These are phyloP conservation scores for Vigna radiata DNA, from an alignment of 306 rosid species.

Conservation along the genomic window DNA sequence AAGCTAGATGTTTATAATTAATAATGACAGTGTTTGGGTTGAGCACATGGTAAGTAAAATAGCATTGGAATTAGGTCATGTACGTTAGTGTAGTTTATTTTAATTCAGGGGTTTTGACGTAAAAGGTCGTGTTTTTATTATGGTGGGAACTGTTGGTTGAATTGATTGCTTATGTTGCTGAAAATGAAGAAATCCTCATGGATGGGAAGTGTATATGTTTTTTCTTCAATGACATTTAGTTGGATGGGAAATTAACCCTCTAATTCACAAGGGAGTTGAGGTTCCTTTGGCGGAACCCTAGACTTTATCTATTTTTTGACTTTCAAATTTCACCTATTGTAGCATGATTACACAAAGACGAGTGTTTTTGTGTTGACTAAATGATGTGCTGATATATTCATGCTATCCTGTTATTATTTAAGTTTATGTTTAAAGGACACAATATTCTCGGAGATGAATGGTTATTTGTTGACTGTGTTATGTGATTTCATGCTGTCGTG, in stretches of 20 bases:
- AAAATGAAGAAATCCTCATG: not conserved
- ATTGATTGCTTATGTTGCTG: not conserved
- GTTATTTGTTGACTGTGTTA: not conserved
- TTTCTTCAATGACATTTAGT: slow-evolving; percentile 12
- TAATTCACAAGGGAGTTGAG: not conserved
- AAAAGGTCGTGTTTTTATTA: not conserved
- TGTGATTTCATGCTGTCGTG: not conserved
- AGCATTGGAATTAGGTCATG: slow-evolving; percentile 1
- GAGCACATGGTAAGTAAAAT: no score
- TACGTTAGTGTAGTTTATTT: not conserved
- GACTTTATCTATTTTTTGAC: slow-evolving; percentile 9
- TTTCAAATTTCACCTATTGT: slow-evolving; percentile 23
- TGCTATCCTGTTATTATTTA: not conserved
- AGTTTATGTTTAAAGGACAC: not conserved
- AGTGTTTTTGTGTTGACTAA: not conserved
- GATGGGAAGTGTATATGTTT: not conserved
- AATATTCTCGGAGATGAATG: not conserved
- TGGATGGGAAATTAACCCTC: not conserved
- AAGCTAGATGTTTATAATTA: no score
- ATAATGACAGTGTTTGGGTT: no score
- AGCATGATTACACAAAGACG: slow-evolving; percentile 1
- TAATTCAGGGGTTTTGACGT: not conserved
- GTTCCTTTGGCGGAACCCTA: not conserved
- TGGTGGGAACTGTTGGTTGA: not conserved
- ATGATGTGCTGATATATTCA: not conserved